Evolutionary conservation across 2,329 filamentous ascomycete genomes (phyloP), one percentile per base, ranked within the genome.

Genomic region (Trichoderma sp.): DNA sequence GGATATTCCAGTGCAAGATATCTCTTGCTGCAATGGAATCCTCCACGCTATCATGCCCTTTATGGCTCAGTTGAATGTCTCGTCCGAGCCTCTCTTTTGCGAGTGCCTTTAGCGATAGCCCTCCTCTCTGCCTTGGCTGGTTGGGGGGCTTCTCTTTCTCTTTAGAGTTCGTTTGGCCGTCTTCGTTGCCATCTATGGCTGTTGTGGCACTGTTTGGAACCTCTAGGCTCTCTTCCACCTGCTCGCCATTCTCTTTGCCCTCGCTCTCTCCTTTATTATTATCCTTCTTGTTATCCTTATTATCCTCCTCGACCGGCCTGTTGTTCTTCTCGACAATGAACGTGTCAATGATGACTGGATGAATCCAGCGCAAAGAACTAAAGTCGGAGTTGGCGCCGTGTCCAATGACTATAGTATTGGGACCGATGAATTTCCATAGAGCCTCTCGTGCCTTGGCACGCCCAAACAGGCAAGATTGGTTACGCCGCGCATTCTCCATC

Each of bases 351-450:
- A 86, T 74, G 0, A 71, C 68, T 0, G 66, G 65, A 70, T 86
- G 85, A 14, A 84, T 81, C 83, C 83, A 85, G n/a, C 84, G 77
- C 70, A 87, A 73, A 0, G 79, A 76, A 0, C 73, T 72, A 21
- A 87, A 72, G 70, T 86, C 84, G 43, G 78, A 77, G 11, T 79
- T 72, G 1, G 78, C 80, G 0, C 77, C 78, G 64, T 87, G 85
- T 0, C 81, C 81, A 2, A 87, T 76, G 7, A 87, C 77, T 10
- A 86, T 76, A 0, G 85, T 87, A 0, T 81, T 72, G 0, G 79
- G 79, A 0, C 81, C 79, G 5, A 87, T 78, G 65, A 81, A 83
- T 13, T 75, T 73, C 77, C 81, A 84, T 0, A 87, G 68, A 2
- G 77, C 78, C 2, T 74, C 68, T 1, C 84, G 78, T 0, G 84